Conservation (phyloP, 331 rosid genomes). For the Dryas integrifolia region DNA sequence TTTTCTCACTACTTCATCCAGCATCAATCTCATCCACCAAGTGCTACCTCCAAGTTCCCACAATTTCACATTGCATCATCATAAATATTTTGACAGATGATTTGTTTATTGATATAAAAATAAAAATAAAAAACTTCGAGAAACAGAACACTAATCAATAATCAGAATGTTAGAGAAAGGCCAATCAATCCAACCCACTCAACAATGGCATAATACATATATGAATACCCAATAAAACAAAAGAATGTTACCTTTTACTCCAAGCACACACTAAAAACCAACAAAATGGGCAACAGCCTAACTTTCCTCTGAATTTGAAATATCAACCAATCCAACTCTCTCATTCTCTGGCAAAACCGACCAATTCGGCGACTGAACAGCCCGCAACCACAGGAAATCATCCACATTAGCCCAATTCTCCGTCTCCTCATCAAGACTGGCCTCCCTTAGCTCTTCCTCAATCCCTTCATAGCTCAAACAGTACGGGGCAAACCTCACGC, state of each 20-base stretch:
- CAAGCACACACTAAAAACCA: conserved; percentile 15
- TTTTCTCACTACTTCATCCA: background rate
- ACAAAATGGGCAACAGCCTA: conserved; percentile 16
- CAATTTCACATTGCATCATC: background rate
- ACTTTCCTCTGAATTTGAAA: conserved; percentile 32
- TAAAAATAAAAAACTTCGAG: background rate
- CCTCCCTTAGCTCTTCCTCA: conserved; percentile 57
- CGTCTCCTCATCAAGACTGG: conserved; percentile 57
- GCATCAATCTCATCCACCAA: background rate
- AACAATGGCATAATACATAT: conserved; percentile 8
- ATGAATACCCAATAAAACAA: conserved; percentile 20
- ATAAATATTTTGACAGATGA: conserved; percentile 4
- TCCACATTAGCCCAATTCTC: conserved; percentile 87
- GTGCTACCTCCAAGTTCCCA: conserved; percentile 4
- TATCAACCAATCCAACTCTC: conserved; percentile 45
- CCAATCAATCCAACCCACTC: background rate
- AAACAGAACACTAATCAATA: background rate
- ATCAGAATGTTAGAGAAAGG: background rate
- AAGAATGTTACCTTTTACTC: conserved; percentile 30
- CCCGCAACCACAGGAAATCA: conserved; percentile 80
- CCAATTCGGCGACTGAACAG: conserved; percentile 87
- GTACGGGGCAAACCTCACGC: conserved; percentile 69
- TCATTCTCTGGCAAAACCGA: conserved; percentile 64
- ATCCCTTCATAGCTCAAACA: conserved; percentile 65
- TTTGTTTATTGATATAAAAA: background rate